phyloP scores from a whole-genome alignment of 2,329 filamentous ascomycete species.

The Claviceps sp. region DNA sequence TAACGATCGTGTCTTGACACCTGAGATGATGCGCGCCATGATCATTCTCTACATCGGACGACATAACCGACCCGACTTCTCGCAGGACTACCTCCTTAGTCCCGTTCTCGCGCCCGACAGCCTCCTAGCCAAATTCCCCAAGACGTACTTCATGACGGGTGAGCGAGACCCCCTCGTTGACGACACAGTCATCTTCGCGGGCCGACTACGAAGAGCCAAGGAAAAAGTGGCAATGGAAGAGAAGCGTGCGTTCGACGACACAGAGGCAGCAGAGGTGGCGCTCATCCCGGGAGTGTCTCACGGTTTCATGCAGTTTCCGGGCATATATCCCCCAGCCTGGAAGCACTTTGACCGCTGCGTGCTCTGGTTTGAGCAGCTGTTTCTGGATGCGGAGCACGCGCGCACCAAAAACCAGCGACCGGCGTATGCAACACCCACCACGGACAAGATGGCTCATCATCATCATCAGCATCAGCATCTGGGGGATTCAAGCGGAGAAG shows the following conservation, averaged over 20 bases:
- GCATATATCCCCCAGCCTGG: constrained; percentile 81
- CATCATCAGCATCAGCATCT: constrained; percentile 14
- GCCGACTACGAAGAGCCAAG: constrained; percentile 70
- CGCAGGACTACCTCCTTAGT: constrained; percentile 78
- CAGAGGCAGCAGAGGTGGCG: constrained; percentile 51
- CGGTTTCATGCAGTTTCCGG: constrained; percentile 85
- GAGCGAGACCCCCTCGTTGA: constrained; percentile 93
- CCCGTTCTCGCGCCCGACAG: constrained; percentile 80
- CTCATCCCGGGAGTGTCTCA: constrained; percentile 84
- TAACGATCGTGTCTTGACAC: constrained; percentile 84
- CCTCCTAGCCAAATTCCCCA: constrained; percentile 76
- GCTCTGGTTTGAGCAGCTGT: constrained; percentile 70
- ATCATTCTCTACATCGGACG: constrained; percentile 95
- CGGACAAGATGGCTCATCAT: not conserved
- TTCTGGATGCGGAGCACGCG: constrained; percentile 37
- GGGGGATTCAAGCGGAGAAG: constrained; percentile 58
- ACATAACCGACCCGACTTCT: constrained; percentile 85
- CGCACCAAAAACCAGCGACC: constrained; percentile 12
- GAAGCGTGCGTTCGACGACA: constrained; percentile 21
- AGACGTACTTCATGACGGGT: constrained; percentile 86
- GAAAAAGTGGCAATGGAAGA: constrained; percentile 26
- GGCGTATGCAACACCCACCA: not conserved
- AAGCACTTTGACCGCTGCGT: constrained; percentile 69
- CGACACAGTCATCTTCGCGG: constrained; percentile 93
- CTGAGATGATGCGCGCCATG: constrained; percentile 99